A percentile compares a stretch with the other conserved stretches of the same genome.
phyloP scores from a whole-genome alignment of 208 protist genomes.

The Acanthamoeba healyi region DNA sequence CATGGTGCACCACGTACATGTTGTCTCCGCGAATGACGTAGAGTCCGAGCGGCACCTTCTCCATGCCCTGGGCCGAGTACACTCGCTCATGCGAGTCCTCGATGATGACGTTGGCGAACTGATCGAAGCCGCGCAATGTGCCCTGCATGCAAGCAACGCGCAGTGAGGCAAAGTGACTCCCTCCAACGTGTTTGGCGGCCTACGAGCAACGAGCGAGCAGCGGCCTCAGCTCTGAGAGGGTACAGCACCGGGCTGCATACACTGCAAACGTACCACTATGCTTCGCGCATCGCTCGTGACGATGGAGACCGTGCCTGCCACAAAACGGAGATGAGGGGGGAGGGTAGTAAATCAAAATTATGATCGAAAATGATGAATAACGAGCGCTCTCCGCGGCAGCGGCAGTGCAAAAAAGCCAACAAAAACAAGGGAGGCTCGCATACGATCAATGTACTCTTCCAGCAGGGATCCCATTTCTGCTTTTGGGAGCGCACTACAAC shows the following conservation, averaged over 20 bases:
- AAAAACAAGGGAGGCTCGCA: neutral
- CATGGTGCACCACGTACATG: slow-evolving; percentile 86
- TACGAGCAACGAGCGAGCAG: too few relatives aligned
- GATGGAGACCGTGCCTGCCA: slow-evolving; percentile 46
- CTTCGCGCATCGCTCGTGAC: slow-evolving; percentile 56
- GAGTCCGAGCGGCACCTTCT: slow-evolving; percentile 86
- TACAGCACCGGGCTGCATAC: too few relatives aligned
- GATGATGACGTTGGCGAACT: slow-evolving; percentile 87
- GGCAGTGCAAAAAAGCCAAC: neutral
- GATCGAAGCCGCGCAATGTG: slow-evolving; percentile 83
- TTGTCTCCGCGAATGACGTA: slow-evolving; percentile 91
- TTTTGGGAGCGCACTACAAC: neutral
- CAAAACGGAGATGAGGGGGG: neutral
- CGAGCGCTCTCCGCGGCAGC: too few relatives aligned
- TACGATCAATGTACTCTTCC: slow-evolving; percentile 64
- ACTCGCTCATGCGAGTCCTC: slow-evolving; percentile 88
- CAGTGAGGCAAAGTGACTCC: too few relatives aligned
- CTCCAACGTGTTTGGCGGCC: too few relatives aligned
- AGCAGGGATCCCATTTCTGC: slow-evolving; percentile 8
- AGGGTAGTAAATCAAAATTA: neutral
- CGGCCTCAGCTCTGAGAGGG: too few relatives aligned
- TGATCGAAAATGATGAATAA: neutral
- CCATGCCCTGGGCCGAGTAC: slow-evolving; percentile 83
- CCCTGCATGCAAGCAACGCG: too few relatives aligned
- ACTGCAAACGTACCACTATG: slow-evolving; percentile 57